Evolutionary conservation across 768 basidiomycete genomes (phyloP).

Genomic region (Kwoniella pini): DNA sequence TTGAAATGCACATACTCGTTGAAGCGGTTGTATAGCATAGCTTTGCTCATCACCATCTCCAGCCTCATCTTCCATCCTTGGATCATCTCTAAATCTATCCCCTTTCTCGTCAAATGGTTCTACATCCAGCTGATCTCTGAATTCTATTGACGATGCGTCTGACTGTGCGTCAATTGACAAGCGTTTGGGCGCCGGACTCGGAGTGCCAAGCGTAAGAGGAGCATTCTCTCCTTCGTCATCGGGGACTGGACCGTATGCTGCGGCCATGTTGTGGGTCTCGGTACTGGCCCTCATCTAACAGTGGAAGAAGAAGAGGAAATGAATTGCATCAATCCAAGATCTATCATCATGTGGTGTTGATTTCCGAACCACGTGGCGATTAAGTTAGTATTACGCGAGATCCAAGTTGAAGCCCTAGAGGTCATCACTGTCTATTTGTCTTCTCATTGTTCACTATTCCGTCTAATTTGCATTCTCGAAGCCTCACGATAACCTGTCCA

Average conservation of each 20-base stretch:
- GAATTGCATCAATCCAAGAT: neutral
- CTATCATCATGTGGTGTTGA: no score
- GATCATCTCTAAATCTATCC: slow-evolving; percentile 46
- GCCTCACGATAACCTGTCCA: no score
- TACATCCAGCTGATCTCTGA: slow-evolving; percentile 41
- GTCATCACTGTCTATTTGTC: no score
- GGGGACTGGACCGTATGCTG: slow-evolving; percentile 15
- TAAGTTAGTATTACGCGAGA: no score
- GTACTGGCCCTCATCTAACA: no score
- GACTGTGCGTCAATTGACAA: slow-evolving; percentile 25
- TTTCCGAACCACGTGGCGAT: no score
- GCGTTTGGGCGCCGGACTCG: neutral
- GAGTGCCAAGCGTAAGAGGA: slow-evolving; percentile 5
- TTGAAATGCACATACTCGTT: slow-evolving; percentile 35
- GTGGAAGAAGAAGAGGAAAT: neutral
- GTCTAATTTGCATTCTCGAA: no score
- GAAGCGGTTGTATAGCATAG: slow-evolving; percentile 31
- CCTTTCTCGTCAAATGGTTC: slow-evolving; percentile 47
- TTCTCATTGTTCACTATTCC: no score
- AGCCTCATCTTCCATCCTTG: slow-evolving; percentile 28
- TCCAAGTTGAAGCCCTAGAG: no score
- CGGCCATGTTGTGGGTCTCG: slow-evolving; percentile 8
- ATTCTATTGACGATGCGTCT: slow-evolving; percentile 40
- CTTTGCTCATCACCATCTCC: slow-evolving; percentile 36
- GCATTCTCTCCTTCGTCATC: slow-evolving; percentile 7